Evolutionary conservation across 2,329 filamentous ascomycete species (phyloP), one percentile per base, ranked within the genome.

Genomic region (Lachnellula subtilissima): DNA sequence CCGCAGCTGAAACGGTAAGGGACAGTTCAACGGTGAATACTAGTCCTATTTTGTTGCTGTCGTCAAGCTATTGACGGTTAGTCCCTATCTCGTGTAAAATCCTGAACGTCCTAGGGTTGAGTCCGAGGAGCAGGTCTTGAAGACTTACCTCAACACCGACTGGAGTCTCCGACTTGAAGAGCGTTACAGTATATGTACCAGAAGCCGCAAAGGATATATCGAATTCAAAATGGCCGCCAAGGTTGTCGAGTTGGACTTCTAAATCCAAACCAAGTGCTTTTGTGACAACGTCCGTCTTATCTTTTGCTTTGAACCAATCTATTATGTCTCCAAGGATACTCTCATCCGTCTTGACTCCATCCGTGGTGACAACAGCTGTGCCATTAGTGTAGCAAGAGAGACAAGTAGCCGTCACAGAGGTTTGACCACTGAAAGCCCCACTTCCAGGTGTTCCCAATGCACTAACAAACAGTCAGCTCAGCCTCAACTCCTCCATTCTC

Each of bases 311-410:
- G 35, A 66, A 56, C 25, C 64, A 62, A 8, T 54, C 49, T 6
- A 61, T 19, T 19, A 62, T 54, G 4, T 59, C 50, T 8, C 49
- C 57, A 14, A 65, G 47, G 11, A 61, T 28, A 8, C 23, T 47
- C 15, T 52, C 53, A 17, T 61, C 39, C 51, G 57, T 60, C 12
- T 55, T 48, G n/a, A 63, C 52, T 8, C 62, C 64, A 9, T 60
- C 55, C 11, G 57, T 65, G 2, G 58, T 60, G n/a, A 66, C 52
- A 37, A 61, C 50, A 22, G 58, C 63, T 14, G 50, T 60, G 39
- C 64, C 64, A 54, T 61, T 65, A 17, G 64, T 64, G 47, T 56
- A 51, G 47, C 64, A 66, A 17, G 64, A 61, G 11, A 63, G 37
- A 51, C 64, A 66, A 22, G 32, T 50, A 8, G 43, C 57, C 8